Conservation (phyloP, 768 basidiomycete species). For the Pilatotrama ljubarskyi region DNA sequence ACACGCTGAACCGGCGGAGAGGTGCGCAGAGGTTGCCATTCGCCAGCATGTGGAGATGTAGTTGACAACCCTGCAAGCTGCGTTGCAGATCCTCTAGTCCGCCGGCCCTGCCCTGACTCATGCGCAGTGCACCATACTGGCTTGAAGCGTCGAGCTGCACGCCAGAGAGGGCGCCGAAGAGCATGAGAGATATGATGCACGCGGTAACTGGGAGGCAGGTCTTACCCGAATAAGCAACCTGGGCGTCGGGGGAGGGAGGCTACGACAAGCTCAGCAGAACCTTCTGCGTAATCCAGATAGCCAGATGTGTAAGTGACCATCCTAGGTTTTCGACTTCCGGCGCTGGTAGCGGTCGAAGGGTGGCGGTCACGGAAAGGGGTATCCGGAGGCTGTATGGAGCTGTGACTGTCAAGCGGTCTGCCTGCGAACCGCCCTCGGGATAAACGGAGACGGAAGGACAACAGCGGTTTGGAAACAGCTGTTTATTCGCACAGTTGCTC, state of each 20-base stretch:
- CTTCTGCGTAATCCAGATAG: neutral
- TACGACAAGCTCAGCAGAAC: neutral
- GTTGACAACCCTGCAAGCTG: neutral
- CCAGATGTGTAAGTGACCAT: neutral
- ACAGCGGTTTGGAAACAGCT: neutral
- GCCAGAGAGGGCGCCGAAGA: neutral
- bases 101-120: neutral
- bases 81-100: neutral
- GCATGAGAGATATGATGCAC: constrained; percentile 14
- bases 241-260: constrained; percentile 15
- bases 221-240: constrained; percentile 7
- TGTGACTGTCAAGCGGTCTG: neutral
- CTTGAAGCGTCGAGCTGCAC: neutral
- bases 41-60: neutral
- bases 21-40: no score
- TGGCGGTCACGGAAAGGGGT: constrained; percentile 12
- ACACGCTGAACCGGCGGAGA: no score
- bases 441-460: neutral
- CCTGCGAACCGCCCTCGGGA: neutral
- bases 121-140: neutral
- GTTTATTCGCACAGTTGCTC: neutral
- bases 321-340: neutral
- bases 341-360: neutral
- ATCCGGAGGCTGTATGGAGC: constrained; percentile 1
- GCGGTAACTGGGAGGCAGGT: constrained; percentile 13